Percentiles rank a stretch among this genome's conserved stretches.
These are phyloP conservation scores for Phylloporus sp. DNA, from an alignment of 768 basidiomycete genomes.

Conservation along the genomic window DNA sequence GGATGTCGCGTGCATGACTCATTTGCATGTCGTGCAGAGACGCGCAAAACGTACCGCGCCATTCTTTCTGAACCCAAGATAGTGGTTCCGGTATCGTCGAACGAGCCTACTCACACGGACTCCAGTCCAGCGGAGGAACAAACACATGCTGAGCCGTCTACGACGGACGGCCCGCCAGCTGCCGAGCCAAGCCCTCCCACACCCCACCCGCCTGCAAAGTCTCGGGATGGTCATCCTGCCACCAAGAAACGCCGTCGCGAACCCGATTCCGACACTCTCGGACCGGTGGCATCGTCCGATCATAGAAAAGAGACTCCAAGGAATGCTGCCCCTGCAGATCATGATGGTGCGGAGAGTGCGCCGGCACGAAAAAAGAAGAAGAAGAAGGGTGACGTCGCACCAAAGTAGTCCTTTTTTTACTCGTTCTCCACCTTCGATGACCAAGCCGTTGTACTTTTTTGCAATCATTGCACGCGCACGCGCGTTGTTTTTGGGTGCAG, in stretches of 20 bases:
- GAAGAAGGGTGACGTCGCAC: background rate
- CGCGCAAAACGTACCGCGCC: slow-evolving; percentile 75
- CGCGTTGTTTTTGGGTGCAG: too few relatives aligned
- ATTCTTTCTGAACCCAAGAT: slow-evolving; percentile 71
- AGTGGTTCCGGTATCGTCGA: slow-evolving; percentile 41
- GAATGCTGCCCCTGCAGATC: background rate
- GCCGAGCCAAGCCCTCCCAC: background rate
- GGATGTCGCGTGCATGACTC: background rate
- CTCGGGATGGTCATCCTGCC: background rate
- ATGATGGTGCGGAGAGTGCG: background rate
- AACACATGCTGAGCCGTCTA: background rate
- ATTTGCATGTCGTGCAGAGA: slow-evolving; percentile 45
- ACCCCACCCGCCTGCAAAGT: background rate
- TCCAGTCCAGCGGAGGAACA: background rate
- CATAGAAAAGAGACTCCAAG: background rate
- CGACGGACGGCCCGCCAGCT: background rate
- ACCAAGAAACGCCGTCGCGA: slow-evolving; percentile 22
- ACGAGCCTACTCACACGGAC: background rate
- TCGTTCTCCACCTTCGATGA: too few relatives aligned
- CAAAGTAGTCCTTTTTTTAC: too few relatives aligned
- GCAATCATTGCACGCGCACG: too few relatives aligned
- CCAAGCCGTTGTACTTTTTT: too few relatives aligned
- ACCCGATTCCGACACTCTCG: slow-evolving; percentile 8
- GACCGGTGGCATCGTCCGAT: background rate
- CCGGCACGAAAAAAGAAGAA: slow-evolving; percentile 23